Evolutionary conservation across 768 basidiomycete genomes (phyloP).

Genomic region (Phylloporus sp.): DNA sequence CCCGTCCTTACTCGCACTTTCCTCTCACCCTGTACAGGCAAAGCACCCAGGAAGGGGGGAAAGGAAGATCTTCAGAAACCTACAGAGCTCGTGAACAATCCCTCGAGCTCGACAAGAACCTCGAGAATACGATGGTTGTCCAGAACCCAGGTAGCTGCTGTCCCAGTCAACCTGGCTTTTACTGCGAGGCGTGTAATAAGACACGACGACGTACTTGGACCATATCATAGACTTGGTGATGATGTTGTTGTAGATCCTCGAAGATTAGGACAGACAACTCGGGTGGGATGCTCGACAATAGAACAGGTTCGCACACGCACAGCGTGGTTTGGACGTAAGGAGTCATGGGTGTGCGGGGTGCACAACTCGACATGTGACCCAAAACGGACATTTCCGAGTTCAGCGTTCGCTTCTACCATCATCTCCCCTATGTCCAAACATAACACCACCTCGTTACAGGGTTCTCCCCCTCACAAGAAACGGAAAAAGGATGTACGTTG

Average conservation of each 20-base stretch:
- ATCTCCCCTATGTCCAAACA: too few relatives aligned
- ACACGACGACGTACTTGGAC: slow-evolving; percentile 89
- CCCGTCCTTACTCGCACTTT: background rate
- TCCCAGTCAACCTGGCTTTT: slow-evolving; percentile 90
- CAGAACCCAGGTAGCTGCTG: slow-evolving; percentile 78
- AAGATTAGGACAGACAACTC: slow-evolving; percentile 92
- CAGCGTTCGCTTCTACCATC: too few relatives aligned
- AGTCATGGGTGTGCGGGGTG: too few relatives aligned
- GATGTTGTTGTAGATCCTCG: slow-evolving; percentile 72
- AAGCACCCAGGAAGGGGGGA: slow-evolving; percentile 65
- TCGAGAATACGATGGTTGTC: slow-evolving; percentile 93
- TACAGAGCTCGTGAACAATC: slow-evolving; percentile 84
- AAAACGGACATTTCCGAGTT: too few relatives aligned
- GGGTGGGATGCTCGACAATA: slow-evolving; percentile 83
- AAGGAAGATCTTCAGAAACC: slow-evolving; percentile 85
- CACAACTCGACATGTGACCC: too few relatives aligned
- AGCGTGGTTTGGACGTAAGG: too few relatives aligned
- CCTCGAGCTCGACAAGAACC: slow-evolving; percentile 91
- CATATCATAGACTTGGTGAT: slow-evolving; percentile 56
- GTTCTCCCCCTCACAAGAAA: too few relatives aligned
- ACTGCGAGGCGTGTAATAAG: slow-evolving; percentile 90
- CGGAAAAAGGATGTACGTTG: too few relatives aligned
- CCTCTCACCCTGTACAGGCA: slow-evolving; percentile 49
- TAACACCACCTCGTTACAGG: too few relatives aligned
- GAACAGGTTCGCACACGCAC: slow-evolving; percentile 92